Conservation (phyloP, 2,329 filamentous ascomycete genomes). For the Sporothrix mexicana region DNA sequence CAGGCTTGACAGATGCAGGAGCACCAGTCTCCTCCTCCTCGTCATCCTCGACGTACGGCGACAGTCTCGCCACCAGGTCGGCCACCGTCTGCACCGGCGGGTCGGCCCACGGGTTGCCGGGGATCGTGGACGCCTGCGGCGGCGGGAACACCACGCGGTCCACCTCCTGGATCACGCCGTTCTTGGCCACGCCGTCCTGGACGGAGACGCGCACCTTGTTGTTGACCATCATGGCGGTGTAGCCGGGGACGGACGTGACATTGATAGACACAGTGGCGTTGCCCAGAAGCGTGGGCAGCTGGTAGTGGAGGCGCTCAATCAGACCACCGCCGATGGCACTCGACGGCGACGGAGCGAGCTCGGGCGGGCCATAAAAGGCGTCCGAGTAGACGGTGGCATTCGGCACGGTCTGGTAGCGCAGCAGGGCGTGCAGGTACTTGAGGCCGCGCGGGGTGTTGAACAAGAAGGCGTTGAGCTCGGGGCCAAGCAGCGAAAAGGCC, state of each 20-base stretch:
- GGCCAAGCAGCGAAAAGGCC: constrained; percentile 79
- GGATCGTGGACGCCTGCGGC: constrained; percentile 44
- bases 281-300: constrained; percentile 74
- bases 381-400: constrained; percentile 84
- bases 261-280: constrained; percentile 73
- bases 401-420: constrained; percentile 78
- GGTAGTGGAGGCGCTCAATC: constrained; percentile 65
- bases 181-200: constrained; percentile 72
- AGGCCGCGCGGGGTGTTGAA: constrained; percentile 76
- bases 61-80: constrained; percentile 34
- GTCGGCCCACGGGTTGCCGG: constrained; percentile 25
- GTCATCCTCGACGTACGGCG: constrained; percentile 34
- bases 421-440: constrained; percentile 76
- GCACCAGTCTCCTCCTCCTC: constrained; percentile 10
- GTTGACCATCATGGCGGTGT: constrained; percentile 76
- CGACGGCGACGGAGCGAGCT: constrained; percentile 33
- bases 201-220: constrained; percentile 69
- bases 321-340: constrained; percentile 50
- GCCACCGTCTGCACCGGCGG: constrained; percentile 26
- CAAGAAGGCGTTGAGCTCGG: constrained; percentile 78
- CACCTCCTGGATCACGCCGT: constrained; percentile 84
- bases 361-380: constrained; percentile 66
- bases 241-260: constrained; percentile 69
- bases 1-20: background rate
- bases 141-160: constrained; percentile 77